Conservation (phyloP, 257 asterid species). For the Dorcoceras hygrometricum region DNA sequence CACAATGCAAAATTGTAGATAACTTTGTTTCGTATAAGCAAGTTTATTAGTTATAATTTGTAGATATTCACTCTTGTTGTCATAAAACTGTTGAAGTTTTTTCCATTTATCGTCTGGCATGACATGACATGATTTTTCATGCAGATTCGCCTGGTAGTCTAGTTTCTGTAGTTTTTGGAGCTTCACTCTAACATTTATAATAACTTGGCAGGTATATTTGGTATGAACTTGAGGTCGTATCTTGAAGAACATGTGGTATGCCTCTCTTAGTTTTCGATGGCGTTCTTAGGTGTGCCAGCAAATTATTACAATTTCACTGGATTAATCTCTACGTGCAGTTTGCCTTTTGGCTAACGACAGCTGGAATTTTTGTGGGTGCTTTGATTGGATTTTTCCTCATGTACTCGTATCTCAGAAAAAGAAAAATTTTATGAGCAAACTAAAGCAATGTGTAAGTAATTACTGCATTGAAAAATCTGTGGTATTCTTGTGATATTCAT, state of each 20-base stretch:
- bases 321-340: conserved; percentile 46
- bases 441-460: conserved; percentile 2
- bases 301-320: conserved; percentile 9
- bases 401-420: conserved; percentile 71
- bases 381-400: conserved; percentile 63
- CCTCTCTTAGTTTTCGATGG: conserved; percentile 17
- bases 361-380: conserved; percentile 73
- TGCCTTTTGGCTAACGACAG: conserved; percentile 96
- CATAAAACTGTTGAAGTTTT: not conserved
- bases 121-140: conserved; percentile 10
- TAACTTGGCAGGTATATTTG: conserved; percentile 77
- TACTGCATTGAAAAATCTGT: not conserved
- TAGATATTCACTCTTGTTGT: not conserved
- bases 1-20: no score
- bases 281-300: conserved; percentile 11
- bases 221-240: conserved; percentile 96
- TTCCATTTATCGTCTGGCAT: no score
- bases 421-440: conserved; percentile 61
- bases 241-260: conserved; percentile 88
- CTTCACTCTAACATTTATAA: conserved; percentile 8
- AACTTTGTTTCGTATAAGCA: no score
- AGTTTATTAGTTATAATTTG: no score
- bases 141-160: not conserved
- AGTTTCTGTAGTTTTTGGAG: not conserved
- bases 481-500: not conserved